A percentile compares a stretch with the other conserved stretches of the same genome.
phyloP scores from a whole-genome alignment of 2,329 filamentous ascomycete genomes.

The Verticillium klebahnii region DNA sequence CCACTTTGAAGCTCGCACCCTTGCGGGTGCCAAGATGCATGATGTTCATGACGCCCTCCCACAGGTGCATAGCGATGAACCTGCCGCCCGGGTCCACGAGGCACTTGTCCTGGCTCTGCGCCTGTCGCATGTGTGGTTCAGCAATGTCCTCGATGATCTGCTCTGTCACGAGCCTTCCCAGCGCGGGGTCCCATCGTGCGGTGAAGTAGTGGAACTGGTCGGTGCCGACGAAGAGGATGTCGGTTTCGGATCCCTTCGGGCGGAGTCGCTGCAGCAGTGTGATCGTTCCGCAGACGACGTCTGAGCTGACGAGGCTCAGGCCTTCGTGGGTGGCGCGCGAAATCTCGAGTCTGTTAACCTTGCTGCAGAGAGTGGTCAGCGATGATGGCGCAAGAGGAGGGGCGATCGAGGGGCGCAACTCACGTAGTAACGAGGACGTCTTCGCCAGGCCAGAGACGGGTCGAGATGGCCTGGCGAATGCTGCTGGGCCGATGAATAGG shows the following conservation, averaged over 20 bases:
- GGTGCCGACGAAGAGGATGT: conserved; percentile 90
- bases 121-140: conserved; percentile 65
- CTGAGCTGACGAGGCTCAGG: conserved; percentile 61
- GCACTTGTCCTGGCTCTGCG: conserved; percentile 77
- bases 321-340: conserved; percentile 65
- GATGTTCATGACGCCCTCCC: conserved; percentile 56
- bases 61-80: conserved; percentile 54
- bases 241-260: conserved; percentile 67
- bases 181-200: conserved; percentile 69
- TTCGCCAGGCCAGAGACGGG: conserved; percentile 66
- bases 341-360: conserved; percentile 81
- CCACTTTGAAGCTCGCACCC: conserved; percentile 36
- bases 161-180: conserved; percentile 43
- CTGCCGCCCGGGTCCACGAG: conserved; percentile 75
- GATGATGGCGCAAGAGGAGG: background rate
- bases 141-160: conserved; percentile 47
- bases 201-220: conserved; percentile 90
- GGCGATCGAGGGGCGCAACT: conserved; percentile 26
- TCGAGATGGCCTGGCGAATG: conserved; percentile 80
- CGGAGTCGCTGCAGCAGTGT: conserved; percentile 78
- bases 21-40: conserved; percentile 45
- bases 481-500: conserved; percentile 91
- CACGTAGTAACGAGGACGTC: conserved; percentile 87
- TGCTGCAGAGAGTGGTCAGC: conserved; percentile 45
- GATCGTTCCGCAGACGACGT: conserved; percentile 78